Base-by-base conservation (phyloP, 129 eudicot species). In the Daucus carota region DNA sequence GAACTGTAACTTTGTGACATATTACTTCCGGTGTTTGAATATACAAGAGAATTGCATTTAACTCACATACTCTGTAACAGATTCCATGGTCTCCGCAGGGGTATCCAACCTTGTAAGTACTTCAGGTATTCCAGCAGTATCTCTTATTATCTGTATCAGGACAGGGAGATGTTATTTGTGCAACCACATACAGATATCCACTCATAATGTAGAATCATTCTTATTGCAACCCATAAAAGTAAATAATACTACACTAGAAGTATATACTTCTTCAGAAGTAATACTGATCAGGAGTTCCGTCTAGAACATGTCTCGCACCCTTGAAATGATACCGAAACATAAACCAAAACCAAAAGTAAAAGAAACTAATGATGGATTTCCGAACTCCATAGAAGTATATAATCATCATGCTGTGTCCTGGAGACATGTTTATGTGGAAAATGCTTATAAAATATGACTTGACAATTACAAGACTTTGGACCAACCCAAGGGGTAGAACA, bases 71-170 rank as follows among this genome's bases (percentile, higher is more conserved):
- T 92, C 96, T 26, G 78, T 66, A 43, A 81, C 73, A 17, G 92
- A 57, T 47, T 76, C 89, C 71, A 81, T 8, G 42, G 86, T 76
- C 41, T 85, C 80, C 74, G 80, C 79, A 70, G 73, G 76, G 57
- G 73, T 63, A 29, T 86, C 97, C 83, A 92, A 77, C 78, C 93
- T 88, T 45, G 97, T 88, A 31, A 90, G 89, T 70, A 92, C 92
- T 85, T 92, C 97, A 3, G 97, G 96, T 46, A 86, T 79, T 50
- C 97, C 97, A 77, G 73, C 77, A 47, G 90, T 79, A 60, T 88
- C 97, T 78, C 97, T 88, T 62, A 86, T 82, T 33, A 92, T 92
- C 97, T 92, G 93, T 81, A 83, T 28, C 71, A 73, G 43, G 28
- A 45, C 74, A 65, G 50, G 76, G 17, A 77, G 41, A 72, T 16